Base-by-base conservation (phyloP, 768 basidiomycete species). In the Kwoniella heveanensis region DNA sequence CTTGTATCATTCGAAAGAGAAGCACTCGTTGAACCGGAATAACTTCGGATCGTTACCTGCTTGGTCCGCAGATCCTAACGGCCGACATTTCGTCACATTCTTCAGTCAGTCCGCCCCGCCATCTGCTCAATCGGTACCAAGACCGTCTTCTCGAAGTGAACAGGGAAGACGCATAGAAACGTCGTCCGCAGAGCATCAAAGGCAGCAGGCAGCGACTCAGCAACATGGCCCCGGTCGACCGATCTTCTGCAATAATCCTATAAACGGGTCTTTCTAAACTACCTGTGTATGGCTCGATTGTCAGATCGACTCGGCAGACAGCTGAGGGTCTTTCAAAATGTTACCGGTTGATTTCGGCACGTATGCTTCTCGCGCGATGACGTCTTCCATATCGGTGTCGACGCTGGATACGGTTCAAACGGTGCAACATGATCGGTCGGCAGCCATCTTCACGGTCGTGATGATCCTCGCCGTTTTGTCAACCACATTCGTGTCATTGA, bases 371-470 rank as follows among this genome's bases (percentile, higher is more conserved):
- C 9, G 9, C 10, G 39, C 39, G 3, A 44, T 44, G 39, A 9
- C 39, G 39, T 10, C 39, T 9, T 17, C 39, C 10, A 44, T 44
- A 17, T 17, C 39, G 15, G 8, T 17, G 39, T 44, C 19, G 39
- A 44, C 39, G 39, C 9, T 44, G 39, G 39, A 44, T 44, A 44
- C 39, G 39, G 39, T 44, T 17, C 39, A 17, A 22, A 49, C 48
- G 22, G 5, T 10, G 48, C 22, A 49, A 26, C 51, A 63, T 22
- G 71, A 73, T 55, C 52, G 74, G 10, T 58, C 62, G 1, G 55
- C 62, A 13, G 57, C 71, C 32, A 73, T 79, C n/a, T 79, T 79
- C 54, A 63, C 60, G 9, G 76, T 76, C 29, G 69, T 70, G 13
- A 64, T 76, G 30, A 57, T 76, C 56, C 58, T 75, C 56, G 51